Evolutionary conservation across 805 yeast genomes (phyloP).

Genomic region (Myxozyma melibiosi): DNA sequence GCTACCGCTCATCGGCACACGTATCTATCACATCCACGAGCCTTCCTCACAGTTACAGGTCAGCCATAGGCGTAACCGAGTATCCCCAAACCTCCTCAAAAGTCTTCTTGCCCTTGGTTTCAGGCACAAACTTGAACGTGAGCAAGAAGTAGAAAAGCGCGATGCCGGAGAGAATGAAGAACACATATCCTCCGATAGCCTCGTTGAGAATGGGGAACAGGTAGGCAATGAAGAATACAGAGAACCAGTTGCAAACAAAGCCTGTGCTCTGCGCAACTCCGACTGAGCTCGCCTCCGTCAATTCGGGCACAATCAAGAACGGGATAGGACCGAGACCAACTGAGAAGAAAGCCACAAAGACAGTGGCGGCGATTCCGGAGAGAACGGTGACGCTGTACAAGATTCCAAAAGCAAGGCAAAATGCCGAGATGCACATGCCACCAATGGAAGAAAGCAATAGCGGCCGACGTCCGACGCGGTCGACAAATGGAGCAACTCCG

Average conservation of each 20-base stretch:
- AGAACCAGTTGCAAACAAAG: conserved; percentile 85
- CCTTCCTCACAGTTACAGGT: too few relatives aligned
- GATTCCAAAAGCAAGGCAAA: conserved; percentile 69
- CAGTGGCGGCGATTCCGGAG: conserved; percentile 65
- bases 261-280: conserved; percentile 93
- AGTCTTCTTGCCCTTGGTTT: conserved; percentile 65
- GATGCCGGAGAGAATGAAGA: conserved; percentile 57
- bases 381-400: conserved; percentile 49
- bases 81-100: conserved; percentile 69
- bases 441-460: conserved; percentile 65
- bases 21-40: too few relatives aligned
- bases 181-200: conserved; percentile 74
- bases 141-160: conserved; percentile 58
- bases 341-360: conserved; percentile 84
- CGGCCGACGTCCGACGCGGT: conserved; percentile 72
- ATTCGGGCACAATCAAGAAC: conserved; percentile 81
- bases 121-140: conserved; percentile 60
- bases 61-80: conserved; percentile 4
- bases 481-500: conserved; percentile 74
- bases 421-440: conserved; percentile 67
- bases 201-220: conserved; percentile 73
- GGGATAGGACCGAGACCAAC: conserved; percentile 96
- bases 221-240: conserved; percentile 75
- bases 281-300: conserved; percentile 77
- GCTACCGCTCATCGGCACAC: too few relatives aligned